Evolutionary conservation across 2,329 filamentous ascomycete species (phyloP), one percentile per base, ranked within the genome.

Genomic region (Calonectria montana): DNA sequence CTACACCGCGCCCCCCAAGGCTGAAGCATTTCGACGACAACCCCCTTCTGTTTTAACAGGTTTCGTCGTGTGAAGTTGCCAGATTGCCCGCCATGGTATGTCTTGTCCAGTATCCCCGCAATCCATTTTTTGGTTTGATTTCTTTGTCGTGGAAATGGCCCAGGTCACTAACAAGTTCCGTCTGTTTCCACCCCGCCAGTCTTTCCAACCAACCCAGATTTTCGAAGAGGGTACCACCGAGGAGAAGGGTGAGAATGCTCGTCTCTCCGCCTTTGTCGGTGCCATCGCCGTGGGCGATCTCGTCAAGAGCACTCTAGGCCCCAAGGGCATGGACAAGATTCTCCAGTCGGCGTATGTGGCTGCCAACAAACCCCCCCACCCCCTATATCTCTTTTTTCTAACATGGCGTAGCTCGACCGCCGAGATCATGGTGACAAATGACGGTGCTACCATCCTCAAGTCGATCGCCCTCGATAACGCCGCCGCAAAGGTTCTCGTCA

Each of bases 251-350:
- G 96, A 98, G 88, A 98, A 98, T 94, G 96, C 97, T 81, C 95
- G 96, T 90, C 93, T 98, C 79, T 94, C 95, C n/a, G 96, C 96
- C 76, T 99, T 99, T 81, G 96, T 99, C 68, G 97, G 97, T 80
- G 97, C 97, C 83, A 99, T 99, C 82, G 97, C 97, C 68, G 97
- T 99, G 57, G 97, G 97, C 66, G 97, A 99, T 81, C 86, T 99
- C 77, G 97, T 99, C 66, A 99, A 99, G 90, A 97, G 94, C 84
- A 98, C 97, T 13, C 87, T 99, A 39, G 97, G 97, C 8, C 97
- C 97, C 43, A 98, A 98, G 88, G 97, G 97, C 79, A 98, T 98
- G 96, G 97, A 98, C 89, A 98, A 98, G 89, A 98, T 98, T 83
- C 88, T 97, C 82, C 95, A 97, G 85, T 98, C 95, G 83, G 96